Evolutionary conservation across 176 grass and related monocot species (phyloP).

Genomic region (Tillandsia leiboldiana): DNA sequence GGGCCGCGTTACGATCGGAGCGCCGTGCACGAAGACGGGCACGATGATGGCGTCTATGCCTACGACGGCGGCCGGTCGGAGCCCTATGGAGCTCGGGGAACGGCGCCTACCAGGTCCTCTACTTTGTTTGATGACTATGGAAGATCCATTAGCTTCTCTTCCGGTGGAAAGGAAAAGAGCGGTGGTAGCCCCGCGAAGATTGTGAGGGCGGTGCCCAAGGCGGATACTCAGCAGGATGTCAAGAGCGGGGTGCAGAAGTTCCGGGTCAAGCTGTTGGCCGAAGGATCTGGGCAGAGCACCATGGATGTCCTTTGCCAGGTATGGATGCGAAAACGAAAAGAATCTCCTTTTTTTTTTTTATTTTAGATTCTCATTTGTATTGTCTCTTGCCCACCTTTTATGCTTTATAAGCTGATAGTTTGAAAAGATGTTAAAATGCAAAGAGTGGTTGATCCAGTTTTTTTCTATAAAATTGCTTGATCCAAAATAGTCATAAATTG

Average conservation of each 20-base stretch:
- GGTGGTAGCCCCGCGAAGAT: conserved; percentile 56
- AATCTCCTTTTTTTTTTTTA: background rate
- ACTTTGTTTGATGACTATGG: conserved; percentile 89
- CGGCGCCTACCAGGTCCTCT: conserved; percentile 47
- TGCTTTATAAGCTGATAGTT: background rate
- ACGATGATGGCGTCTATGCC: conserved; percentile 65
- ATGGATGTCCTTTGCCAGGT: conserved; percentile 97
- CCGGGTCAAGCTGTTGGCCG: conserved; percentile 79
- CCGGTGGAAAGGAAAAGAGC: conserved; percentile 30
- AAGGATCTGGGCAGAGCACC: conserved; percentile 55
- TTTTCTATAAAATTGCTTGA: no score
- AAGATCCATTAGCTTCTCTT: conserved; percentile 58
- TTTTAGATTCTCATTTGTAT: background rate
- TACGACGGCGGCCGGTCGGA: conserved; percentile 53
- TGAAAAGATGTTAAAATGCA: background rate
- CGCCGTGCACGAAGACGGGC: conserved; percentile 26
- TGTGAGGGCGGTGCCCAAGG: conserved; percentile 81
- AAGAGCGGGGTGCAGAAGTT: conserved; percentile 89
- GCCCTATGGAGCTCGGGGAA: conserved; percentile 76
- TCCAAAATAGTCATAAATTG: no score
- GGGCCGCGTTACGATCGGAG: conserved; percentile 8
- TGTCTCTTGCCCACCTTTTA: background rate
- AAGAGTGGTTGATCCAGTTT: no score
- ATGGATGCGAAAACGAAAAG: conserved; percentile 1
- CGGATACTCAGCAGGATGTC: conserved; percentile 52